These are phyloP conservation scores for Phaeosphaeriaceae sp. DNA, from an alignment of 2,329 filamentous ascomycete genomes.

Conservation along the genomic window DNA sequence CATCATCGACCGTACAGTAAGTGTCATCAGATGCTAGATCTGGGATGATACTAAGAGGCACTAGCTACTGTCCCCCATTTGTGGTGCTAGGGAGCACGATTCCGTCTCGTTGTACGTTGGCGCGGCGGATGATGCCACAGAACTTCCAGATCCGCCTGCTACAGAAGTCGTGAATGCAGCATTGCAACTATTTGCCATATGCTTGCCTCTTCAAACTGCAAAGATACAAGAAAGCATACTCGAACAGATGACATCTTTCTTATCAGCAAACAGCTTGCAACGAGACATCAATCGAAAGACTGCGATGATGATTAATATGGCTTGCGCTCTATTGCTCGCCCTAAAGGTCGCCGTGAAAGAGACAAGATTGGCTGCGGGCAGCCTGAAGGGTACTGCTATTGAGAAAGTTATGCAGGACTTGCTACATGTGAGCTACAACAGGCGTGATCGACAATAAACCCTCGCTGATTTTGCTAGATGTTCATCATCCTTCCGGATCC, in stretches of 20 bases:
- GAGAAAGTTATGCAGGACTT: conserved; percentile 74
- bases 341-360: conserved; percentile 87
- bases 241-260: conserved; percentile 89
- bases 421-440: conserved; percentile 70
- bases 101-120: conserved; percentile 79
- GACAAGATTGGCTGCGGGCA: conserved; percentile 73
- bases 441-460: not conserved
- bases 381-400: conserved; percentile 75
- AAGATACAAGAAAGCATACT: conserved; percentile 96
- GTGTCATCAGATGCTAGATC: conserved; percentile 2
- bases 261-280: conserved; percentile 80
- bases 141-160: conserved; percentile 77
- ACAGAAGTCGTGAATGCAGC: conserved; percentile 96
- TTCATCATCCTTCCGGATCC: conserved; percentile 86
- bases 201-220: conserved; percentile 84
- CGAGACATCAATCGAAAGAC: conserved; percentile 87
- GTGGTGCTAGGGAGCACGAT: conserved; percentile 87
- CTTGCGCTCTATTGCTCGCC: conserved; percentile 78
- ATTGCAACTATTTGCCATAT: conserved; percentile 90
- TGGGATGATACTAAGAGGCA: conserved; percentile 12
- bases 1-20: conserved; percentile 63
- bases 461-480: conserved; percentile 48
- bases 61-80: conserved; percentile 68
- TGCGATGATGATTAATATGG: conserved; percentile 89
- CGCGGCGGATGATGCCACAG: conserved; percentile 55